Conservation (phyloP, 2,329 filamentous ascomycete species). For the Exophiala xenobiotica region DNA sequence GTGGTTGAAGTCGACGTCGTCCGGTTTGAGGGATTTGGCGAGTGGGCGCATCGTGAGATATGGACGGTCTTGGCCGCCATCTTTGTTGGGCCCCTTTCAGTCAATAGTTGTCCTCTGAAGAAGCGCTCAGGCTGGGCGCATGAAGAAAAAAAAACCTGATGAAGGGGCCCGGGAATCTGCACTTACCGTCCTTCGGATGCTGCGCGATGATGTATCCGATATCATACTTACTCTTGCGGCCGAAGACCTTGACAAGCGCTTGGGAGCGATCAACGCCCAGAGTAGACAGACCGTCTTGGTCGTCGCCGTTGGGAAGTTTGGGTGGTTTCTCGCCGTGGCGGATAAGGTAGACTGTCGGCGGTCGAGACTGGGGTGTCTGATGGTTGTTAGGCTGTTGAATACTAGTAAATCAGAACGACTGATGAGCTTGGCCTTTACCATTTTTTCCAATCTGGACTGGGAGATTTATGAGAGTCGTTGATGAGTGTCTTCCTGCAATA, state of each 20-base stretch:
- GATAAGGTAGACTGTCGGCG: conserved; percentile 60
- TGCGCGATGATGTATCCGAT: conserved; percentile 61
- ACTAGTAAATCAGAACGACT: too few species aligned
- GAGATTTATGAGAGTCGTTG: too few species aligned
- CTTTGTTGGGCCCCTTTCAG: too few species aligned
- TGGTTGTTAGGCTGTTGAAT: background rate
- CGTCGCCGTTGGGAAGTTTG: conserved; percentile 45
- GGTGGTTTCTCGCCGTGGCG: conserved; percentile 64
- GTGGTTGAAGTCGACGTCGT: conserved; percentile 11
- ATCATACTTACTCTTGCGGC: conserved; percentile 51
- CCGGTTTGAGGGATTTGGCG: conserved; percentile 36
- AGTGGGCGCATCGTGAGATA: conserved; percentile 59
- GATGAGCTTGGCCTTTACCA: too few species aligned
- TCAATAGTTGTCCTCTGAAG: too few species aligned
- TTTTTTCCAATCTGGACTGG: background rate
- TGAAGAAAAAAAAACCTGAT: too few species aligned
- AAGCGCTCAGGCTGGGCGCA: too few species aligned
- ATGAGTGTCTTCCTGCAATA: too few species aligned
- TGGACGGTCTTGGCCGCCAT: conserved; percentile 54
- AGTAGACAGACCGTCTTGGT: conserved; percentile 41
- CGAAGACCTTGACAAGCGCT: conserved; percentile 60
- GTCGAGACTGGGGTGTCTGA: background rate
- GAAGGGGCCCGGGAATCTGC: background rate
- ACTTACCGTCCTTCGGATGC: conserved; percentile 45
- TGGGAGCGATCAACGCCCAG: conserved; percentile 58